Evolutionary conservation across 345 rosid species (phyloP).

Genomic region (Anacardium occidentale): DNA sequence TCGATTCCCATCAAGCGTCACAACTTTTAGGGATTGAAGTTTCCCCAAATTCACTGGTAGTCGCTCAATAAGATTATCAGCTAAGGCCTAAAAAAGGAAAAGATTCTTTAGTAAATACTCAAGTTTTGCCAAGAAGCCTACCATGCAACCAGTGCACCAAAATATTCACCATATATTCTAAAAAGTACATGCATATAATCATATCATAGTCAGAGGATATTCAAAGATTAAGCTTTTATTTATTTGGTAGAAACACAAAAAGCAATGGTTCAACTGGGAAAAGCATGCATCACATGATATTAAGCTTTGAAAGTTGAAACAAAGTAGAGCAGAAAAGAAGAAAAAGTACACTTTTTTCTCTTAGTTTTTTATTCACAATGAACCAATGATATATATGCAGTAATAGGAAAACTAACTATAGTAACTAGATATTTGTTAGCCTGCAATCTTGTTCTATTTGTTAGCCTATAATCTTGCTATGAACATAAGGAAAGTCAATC

Average conservation of each 20-base stretch:
- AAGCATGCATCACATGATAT: background rate
- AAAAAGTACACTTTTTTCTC: too few relatives aligned
- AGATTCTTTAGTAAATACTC: conserved; percentile 10
- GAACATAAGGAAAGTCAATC: too few relatives aligned
- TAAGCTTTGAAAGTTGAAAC: background rate
- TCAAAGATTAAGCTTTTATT: background rate
- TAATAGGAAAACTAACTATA: too few relatives aligned
- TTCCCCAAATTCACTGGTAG: conserved; percentile 83
- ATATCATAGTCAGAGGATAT: background rate
- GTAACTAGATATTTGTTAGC: too few relatives aligned
- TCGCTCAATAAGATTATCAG: conserved; percentile 62
- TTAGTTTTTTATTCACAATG: too few relatives aligned
- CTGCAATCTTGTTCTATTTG: too few relatives aligned
- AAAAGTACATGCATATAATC: background rate
- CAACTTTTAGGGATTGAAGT: conserved; percentile 77
- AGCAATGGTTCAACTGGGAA: background rate
- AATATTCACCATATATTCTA: background rate
- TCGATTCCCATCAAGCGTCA: conserved; percentile 84
- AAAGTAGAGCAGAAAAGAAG: too few relatives aligned
- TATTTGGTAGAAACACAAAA: background rate
- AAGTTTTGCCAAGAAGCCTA: background rate
- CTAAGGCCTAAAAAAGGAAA: conserved; percentile 53
- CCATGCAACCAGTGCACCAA: background rate
- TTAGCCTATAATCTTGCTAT: too few relatives aligned
- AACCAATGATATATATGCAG: too few relatives aligned